These are phyloP conservation scores for Tylopilus sp. DNA, from an alignment of 1,284 basidiomycete genomes.

Conservation along the genomic window DNA sequence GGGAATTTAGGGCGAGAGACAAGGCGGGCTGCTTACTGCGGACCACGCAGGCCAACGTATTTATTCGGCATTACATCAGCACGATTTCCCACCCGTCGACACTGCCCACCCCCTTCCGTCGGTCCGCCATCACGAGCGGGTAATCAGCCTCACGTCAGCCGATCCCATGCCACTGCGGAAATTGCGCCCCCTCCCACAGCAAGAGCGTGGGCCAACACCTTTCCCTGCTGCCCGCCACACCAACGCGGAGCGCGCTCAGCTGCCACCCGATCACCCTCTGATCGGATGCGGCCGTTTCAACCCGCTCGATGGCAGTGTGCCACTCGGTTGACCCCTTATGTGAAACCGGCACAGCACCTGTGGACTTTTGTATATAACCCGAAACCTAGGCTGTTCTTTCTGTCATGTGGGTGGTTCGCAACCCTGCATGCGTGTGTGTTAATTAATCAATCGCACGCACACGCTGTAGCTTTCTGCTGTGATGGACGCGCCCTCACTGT, in stretches of 20 bases:
- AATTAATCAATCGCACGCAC: slow-evolving; percentile 21
- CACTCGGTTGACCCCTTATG: neutral
- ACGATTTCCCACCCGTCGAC: slow-evolving; percentile 25
- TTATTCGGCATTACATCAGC: slow-evolving; percentile 38
- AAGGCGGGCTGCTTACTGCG: slow-evolving; percentile 26
- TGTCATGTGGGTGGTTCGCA: neutral
- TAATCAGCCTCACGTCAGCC: slow-evolving; percentile 28
- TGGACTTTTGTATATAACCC: too few species aligned
- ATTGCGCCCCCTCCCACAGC: slow-evolving; percentile 2
- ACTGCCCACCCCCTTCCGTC: slow-evolving; percentile 17
- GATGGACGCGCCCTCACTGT: neutral
- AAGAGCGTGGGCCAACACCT: neutral
- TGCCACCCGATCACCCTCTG: slow-evolving; percentile 31
- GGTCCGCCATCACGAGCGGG: slow-evolving; percentile 16
- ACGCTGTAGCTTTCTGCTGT: slow-evolving; percentile 14
- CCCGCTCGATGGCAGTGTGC: slow-evolving; percentile 8
- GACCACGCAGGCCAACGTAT: slow-evolving; percentile 34
- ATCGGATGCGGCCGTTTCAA: slow-evolving; percentile 22
- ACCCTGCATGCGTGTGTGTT: slow-evolving; percentile 20
- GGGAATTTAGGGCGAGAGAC: slow-evolving; percentile 7
- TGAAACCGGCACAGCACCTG: neutral
- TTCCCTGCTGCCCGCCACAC: neutral
- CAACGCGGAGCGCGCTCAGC: slow-evolving; percentile 11
- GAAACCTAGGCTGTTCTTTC: neutral
- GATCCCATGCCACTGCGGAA: slow-evolving; percentile 16